phyloP scores from a whole-genome alignment of 2,329 filamentous ascomycete genomes.

The Cordyceps cicadae region DNA sequence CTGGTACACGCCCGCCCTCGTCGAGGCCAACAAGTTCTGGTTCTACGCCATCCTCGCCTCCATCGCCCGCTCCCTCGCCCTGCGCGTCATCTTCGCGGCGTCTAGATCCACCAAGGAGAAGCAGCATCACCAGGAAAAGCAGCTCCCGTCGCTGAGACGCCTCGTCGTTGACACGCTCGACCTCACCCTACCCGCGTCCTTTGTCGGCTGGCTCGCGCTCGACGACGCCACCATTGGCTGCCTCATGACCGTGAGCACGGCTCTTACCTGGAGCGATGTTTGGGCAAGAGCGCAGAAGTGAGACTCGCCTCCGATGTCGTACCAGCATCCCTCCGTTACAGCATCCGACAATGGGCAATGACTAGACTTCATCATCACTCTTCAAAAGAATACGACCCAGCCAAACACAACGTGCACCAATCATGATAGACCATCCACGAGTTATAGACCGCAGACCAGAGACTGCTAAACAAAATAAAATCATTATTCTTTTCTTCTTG shows the following conservation, averaged over 20 bases:
- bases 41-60: constrained; percentile 12
- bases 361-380: neutral
- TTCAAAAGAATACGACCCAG: neutral
- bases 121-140: neutral
- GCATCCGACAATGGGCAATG: neutral
- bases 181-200: constrained; percentile 9
- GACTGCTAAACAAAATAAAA: neutral
- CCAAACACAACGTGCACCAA: neutral
- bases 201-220: constrained; percentile 10
- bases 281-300: constrained; percentile 4
- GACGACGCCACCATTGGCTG: constrained; percentile 6
- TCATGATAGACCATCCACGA: neutral
- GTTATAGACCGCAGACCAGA: neutral
- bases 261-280: constrained; percentile 10
- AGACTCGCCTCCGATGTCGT: neutral
- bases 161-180: constrained; percentile 5
- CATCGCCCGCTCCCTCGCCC: neutral
- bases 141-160: neutral
- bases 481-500: constrained; percentile 1
- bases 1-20: constrained; percentile 9
- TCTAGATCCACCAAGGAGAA: neutral
- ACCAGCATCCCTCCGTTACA: neutral
- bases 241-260: constrained; percentile 10
- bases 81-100: neutral
- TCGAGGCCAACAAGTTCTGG: constrained; percentile 13